Base-by-base conservation (phyloP, 768 basidiomycete genomes). In the Boletus speciosus region DNA sequence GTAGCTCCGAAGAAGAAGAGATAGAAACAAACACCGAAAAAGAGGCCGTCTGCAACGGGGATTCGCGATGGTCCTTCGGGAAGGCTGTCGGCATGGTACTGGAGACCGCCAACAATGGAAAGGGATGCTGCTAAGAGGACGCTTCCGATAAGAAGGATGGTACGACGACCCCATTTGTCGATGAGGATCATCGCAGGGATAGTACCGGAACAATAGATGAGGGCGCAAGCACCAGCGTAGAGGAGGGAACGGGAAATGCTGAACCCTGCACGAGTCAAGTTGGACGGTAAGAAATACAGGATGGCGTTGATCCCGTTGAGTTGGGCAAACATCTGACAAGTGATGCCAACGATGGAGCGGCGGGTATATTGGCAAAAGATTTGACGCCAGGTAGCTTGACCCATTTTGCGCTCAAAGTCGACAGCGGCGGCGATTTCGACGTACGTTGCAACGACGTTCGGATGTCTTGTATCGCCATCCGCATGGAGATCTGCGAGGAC, bases 401-500 rank as follows among this genome's bases (percentile, higher is more conserved):
- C 74, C 62, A 73, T 71, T 25, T 65, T 65, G 21, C 67, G 62
- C 56, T 78, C 79, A 50, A 66, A 66, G n/a, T 73, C 64, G 42
- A 75, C 67, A 12, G 74, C 70, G 12, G 65, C 71, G 34, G 71
- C 71, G 49, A 80, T 78, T 50, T 77, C 74, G 38, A 62, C 57
- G 57, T 73, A 82, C 9, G 79, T 76, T 37, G 71, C 71, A n/a
- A 71, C 69, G 47, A 82, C 76, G 31, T 65, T 62, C 5, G 68
- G 70, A 59, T 77, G 72, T 56, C 74, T 68, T 11, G 70, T 56
- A 59, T 84, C 76, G 32, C 83, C 82, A 0, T 60, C 64, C 0
- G 76, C 79, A 53, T 84, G 82, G 16, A 84, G 71, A 60, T 84
- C 82, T n/a, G 83, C 81, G 19, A 85, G 73, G 37, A 77, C 73